These are phyloP conservation scores for Kodamaea leandrae DNA, from an alignment of 805 yeast species.

Conservation along the genomic window DNA sequence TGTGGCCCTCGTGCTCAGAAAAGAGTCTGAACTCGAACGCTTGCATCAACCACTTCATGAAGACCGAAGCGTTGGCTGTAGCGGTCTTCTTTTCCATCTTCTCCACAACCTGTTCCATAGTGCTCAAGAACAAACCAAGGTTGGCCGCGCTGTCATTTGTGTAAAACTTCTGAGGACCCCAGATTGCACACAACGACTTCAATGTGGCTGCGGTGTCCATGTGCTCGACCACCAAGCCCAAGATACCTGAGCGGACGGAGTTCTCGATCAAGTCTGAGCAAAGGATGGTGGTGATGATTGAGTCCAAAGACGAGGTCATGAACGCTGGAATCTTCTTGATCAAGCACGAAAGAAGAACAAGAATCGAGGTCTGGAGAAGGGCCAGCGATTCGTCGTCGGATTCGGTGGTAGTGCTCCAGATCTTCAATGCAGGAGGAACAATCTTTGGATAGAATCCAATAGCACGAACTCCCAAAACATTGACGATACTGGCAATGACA, in stretches of 20 bases:
- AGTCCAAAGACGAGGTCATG: constrained; percentile 63
- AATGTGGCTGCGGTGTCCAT: constrained; percentile 66
- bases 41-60: constrained; percentile 65
- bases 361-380: constrained; percentile 64
- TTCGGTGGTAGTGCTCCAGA: constrained; percentile 45
- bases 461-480: constrained; percentile 77
- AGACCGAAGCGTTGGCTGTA: constrained; percentile 61
- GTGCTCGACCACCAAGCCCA: constrained; percentile 60
- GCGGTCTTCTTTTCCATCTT: constrained; percentile 71
- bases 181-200: constrained; percentile 57
- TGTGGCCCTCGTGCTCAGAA: constrained; percentile 38
- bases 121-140: constrained; percentile 67
- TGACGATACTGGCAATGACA: constrained; percentile 66
- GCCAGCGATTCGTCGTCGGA: constrained; percentile 28
- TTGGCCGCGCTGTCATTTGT: constrained; percentile 31
- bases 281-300: constrained; percentile 58
- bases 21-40: constrained; percentile 65
- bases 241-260: constrained; percentile 57
- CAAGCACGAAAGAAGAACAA: constrained; percentile 70
- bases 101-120: constrained; percentile 65
- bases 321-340: constrained; percentile 85
- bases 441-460: constrained; percentile 84
- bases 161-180: constrained; percentile 49
- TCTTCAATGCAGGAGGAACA: constrained; percentile 66
- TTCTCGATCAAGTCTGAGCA: constrained; percentile 58